Base-by-base conservation (phyloP, 2,329 filamentous ascomycete genomes). In the Westerdykella sp. region DNA sequence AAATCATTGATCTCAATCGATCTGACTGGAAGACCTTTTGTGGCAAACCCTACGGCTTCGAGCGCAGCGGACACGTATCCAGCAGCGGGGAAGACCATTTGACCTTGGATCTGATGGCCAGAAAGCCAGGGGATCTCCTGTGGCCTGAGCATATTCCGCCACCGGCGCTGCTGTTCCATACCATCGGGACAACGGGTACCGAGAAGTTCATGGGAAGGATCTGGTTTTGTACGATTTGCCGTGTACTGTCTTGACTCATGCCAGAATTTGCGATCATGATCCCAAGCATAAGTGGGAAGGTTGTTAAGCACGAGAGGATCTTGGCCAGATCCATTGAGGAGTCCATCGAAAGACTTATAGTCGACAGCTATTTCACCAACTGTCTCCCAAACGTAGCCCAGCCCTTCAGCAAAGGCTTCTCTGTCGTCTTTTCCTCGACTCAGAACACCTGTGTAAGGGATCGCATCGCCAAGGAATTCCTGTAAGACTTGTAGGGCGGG, bases 1-100 rank as follows among this genome's bases (percentile, higher is more conserved):
- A 53, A 30, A 13, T 53, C 37, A 1, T 22, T 9, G 14, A 53
- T 30, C 21, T 50, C 47, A 6, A 53, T 37, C 18, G 2, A 47
- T 32, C 12, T 37, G 31, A 21, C 18, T 21, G 18, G 18, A 21
- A 21, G 18, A 21, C 18, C 18, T 21, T 21, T 21, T 3, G 18
- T 21, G 18, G 18, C 18, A 21, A 21, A 21, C 18, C 18, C 18
- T 2, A 39, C 45, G 16, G 57, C 56, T 35, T 61, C 56, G 2
- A 57, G n/a, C 1, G 64, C 67, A 55, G 72, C 70, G 4, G 61
- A 54, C 1, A 74, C 44, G 43, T 71, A 75, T 0, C 63, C 73
- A 1, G 73, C 68, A 1, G 54, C 68, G 0, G 74, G 74, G 31
- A 72, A 73, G 1, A 76, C 52, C 1, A 68, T 54, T 7, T 69